Percentiles rank a stretch among this genome's conserved stretches.
Conservation (phyloP, 495 filamentous ascomycete genomes). For the Penicillium alfredii region DNA sequence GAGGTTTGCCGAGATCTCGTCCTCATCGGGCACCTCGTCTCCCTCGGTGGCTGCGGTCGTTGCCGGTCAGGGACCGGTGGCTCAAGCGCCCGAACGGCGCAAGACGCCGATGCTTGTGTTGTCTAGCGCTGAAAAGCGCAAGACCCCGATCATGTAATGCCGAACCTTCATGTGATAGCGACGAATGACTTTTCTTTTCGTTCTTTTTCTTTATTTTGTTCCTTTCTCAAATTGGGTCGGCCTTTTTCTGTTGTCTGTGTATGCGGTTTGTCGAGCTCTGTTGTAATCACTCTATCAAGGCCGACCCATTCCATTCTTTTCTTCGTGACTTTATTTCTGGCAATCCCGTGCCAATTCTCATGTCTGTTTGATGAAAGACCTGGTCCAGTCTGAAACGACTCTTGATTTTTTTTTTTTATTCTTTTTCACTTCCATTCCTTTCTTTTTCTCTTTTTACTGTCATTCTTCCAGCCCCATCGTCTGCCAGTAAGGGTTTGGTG, state of each 20-base stretch:
- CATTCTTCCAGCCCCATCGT: not conserved
- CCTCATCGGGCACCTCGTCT: slow-evolving; percentile 24
- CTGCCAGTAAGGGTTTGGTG: not conserved
- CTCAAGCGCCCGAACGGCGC: slow-evolving; percentile 55
- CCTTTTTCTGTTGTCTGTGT: slow-evolving; percentile 5
- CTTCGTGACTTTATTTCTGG: slow-evolving; percentile 10
- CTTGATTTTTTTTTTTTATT: slow-evolving; percentile 13
- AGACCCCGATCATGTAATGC: slow-evolving; percentile 57
- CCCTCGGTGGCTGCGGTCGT: slow-evolving; percentile 45
- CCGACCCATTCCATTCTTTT: slow-evolving; percentile 13
- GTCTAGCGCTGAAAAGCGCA: slow-evolving; percentile 86
- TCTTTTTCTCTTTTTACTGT: slow-evolving; percentile 3
- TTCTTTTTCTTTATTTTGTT: slow-evolving; percentile 3
- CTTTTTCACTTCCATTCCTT: slow-evolving; percentile 2
- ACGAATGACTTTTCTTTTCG: slow-evolving; percentile 25
- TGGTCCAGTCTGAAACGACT: slow-evolving; percentile 23
- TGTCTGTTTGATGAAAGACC: slow-evolving; percentile 21
- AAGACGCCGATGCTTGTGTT: slow-evolving; percentile 84
- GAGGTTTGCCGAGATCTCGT: slow-evolving; percentile 43
- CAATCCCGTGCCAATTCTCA: slow-evolving; percentile 9
- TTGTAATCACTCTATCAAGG: not conserved
- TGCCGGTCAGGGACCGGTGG: slow-evolving; percentile 39
- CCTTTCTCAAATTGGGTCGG: not conserved
- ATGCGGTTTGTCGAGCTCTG: not conserved
- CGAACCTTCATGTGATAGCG: slow-evolving; percentile 39